phyloP scores from a whole-genome alignment of 768 basidiomycete species.

The Termitomyces heimii region DNA sequence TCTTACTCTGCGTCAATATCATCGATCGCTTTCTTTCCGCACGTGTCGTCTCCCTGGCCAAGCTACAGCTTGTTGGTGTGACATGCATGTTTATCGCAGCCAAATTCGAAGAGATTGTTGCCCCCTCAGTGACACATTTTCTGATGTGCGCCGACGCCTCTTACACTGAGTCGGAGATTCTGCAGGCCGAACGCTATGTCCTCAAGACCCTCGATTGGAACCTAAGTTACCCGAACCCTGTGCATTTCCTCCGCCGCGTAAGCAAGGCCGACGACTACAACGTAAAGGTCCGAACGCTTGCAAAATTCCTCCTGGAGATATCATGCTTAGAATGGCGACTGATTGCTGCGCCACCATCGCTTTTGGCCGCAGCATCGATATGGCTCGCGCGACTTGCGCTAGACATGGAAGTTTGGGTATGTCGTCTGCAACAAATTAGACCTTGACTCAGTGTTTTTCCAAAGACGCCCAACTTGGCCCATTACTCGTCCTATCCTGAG shows the following conservation, averaged over 20 bases:
- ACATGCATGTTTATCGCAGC: conserved; percentile 91
- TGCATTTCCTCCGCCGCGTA: conserved; percentile 85
- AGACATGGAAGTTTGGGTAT: conserved; percentile 83
- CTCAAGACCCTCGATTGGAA: conserved; percentile 93
- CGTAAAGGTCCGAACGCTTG: conserved; percentile 84
- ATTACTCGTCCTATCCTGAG: conserved; percentile 92
- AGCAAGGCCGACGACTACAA: conserved; percentile 98
- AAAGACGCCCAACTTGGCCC: conserved; percentile 79
- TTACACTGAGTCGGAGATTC: conserved; percentile 76
- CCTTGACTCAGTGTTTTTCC: not conserved
- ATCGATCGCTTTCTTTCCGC: conserved; percentile 78
- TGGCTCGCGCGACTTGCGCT: conserved; percentile 87
- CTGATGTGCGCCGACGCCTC: conserved; percentile 79
- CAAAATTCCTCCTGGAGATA: conserved; percentile 93
- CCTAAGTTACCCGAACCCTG: conserved; percentile 87
- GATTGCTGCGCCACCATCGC: conserved; percentile 74
- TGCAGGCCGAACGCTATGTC: conserved; percentile 79
- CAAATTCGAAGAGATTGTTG: conserved; percentile 94
- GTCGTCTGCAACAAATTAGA: conserved; percentile 18
- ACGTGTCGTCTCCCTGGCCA: conserved; percentile 80
- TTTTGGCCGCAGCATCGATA: conserved; percentile 84
- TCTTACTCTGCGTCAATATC: conserved; percentile 92
- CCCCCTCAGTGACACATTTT: conserved; percentile 89
- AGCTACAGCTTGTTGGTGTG: conserved; percentile 93
- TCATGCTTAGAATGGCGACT: conserved; percentile 83